Evolutionary conservation across 805 yeast species (phyloP), one percentile per base, ranked within the genome.

Genomic region (Spathaspora hagerdaliae): DNA sequence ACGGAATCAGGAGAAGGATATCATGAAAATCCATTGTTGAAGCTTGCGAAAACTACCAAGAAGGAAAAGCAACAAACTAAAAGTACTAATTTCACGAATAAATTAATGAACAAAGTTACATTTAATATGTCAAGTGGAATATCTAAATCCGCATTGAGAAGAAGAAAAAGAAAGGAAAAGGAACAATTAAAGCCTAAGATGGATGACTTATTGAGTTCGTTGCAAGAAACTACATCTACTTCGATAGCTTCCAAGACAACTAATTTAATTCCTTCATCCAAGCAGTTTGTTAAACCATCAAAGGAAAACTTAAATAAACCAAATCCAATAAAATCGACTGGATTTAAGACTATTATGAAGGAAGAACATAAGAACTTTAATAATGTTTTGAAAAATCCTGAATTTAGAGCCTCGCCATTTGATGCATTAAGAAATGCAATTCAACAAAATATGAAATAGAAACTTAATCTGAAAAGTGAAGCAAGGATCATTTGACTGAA

Each of bases 181-280:
- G 85, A 84, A 46, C 79, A 82, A 52, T 66, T 87, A 48, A 78
- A 78, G 54, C 88, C 91, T 5, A 76, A 81, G 55, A 74, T 86
- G 78, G 71, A 74, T 43, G 94, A 86, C 52, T 63, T 86, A 38
- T 65, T 69, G 27, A 79, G 78, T 13, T 67, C 86, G 42, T 73
- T 73, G 1, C 75, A 71, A 19, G 63, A 44, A 8, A 38, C 48
- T 27, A 19, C 34, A 9, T 12, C 27, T 5, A 10, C 6, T 10
- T 35, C 43, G 14, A 31, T 13, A 19, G 46, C 50, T 7, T 45
- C 9, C 7, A 27, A 10, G 6, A 31, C 7, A 5, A 46, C 60
- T 14, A 55, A 52, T 19, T 41, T 54, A 14, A 58, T 56, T 6
- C 47, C 52, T 5, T 27, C 47, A 11, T 26, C 45, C 29, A 41